Percentiles rank a stretch among this genome's conserved stretches.
Evolutionary conservation across 805 yeast genomes (phyloP).

Genomic region (Starmerella roubikii): DNA sequence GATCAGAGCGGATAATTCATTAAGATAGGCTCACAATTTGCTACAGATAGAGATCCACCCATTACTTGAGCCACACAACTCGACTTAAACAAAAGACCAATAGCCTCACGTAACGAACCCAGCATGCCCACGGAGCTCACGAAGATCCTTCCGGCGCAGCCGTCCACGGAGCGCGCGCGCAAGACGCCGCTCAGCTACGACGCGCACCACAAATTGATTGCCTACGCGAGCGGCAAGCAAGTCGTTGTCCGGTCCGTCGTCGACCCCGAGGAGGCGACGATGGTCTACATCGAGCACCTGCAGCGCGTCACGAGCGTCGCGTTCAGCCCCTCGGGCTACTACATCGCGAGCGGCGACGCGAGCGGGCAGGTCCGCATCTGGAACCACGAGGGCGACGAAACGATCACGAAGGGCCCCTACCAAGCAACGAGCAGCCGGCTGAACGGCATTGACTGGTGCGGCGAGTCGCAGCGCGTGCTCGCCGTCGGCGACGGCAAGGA

Average conservation of each 20-base stretch:
- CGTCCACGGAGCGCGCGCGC: constrained; percentile 58
- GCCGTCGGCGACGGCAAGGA: constrained; percentile 95
- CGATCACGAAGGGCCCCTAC: constrained; percentile 62
- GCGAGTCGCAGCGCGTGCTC: constrained; percentile 68
- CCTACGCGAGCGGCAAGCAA: constrained; percentile 71
- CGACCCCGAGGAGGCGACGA: constrained; percentile 34
- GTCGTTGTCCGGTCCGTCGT: constrained; percentile 56
- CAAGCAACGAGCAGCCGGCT: constrained; percentile 69
- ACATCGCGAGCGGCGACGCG: constrained; percentile 84
- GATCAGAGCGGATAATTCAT: too few relatives aligned
- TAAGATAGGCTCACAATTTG: too few relatives aligned
- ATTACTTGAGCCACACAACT: not conserved
- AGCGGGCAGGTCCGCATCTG: constrained; percentile 82
- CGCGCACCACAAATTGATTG: constrained; percentile 49
- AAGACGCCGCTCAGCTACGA: constrained; percentile 69
- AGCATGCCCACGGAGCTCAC: constrained; percentile 13
- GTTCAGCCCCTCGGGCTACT: constrained; percentile 81
- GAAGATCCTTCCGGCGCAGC: constrained; percentile 56
- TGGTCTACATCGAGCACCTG: constrained; percentile 61
- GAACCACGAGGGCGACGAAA: constrained; percentile 33
- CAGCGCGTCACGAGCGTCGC: constrained; percentile 66
- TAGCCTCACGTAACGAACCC: too few relatives aligned
- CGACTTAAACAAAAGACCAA: not conserved
- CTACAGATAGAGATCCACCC: too few relatives aligned
- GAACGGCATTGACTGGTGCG: constrained; percentile 82